phyloP scores from a whole-genome alignment of 768 basidiomycete genomes.

The Naganishia randhawae region DNA sequence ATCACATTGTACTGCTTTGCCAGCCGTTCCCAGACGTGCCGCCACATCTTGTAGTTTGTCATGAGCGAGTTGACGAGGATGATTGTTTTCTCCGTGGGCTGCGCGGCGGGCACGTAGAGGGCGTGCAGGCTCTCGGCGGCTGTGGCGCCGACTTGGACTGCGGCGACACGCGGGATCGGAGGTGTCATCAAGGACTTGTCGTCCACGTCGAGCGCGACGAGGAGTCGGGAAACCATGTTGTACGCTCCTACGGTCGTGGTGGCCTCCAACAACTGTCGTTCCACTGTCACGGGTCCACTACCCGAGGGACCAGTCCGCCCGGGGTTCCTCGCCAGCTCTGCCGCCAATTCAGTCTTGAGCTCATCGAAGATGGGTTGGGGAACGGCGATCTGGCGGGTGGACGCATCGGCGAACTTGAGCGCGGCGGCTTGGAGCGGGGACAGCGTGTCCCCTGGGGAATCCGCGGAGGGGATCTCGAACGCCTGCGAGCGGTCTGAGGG shows the following conservation, averaged over 20 bases:
- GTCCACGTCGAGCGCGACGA: slow-evolving; percentile 62
- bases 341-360: slow-evolving; percentile 50
- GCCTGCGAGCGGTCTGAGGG: neutral
- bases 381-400: slow-evolving; percentile 57
- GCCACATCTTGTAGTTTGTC: slow-evolving; percentile 49
- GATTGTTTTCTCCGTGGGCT: slow-evolving; percentile 23
- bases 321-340: slow-evolving; percentile 32
- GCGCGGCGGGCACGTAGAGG: slow-evolving; percentile 16
- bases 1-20: slow-evolving; percentile 45
- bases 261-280: slow-evolving; percentile 57
- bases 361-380: slow-evolving; percentile 53
- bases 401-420: slow-evolving; percentile 61
- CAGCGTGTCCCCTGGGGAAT: slow-evolving; percentile 47
- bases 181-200: slow-evolving; percentile 56
- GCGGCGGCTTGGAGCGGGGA: slow-evolving; percentile 58
- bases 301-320: neutral
- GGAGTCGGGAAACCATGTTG: slow-evolving; percentile 69
- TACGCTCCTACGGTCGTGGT: slow-evolving; percentile 58
- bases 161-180: slow-evolving; percentile 17
- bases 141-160: slow-evolving; percentile 5
- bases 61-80: slow-evolving; percentile 50
- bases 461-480: slow-evolving; percentile 48
- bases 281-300: slow-evolving; percentile 42
- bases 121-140: slow-evolving; percentile 8
- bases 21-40: slow-evolving; percentile 32